phyloP scores from a whole-genome alignment of 164 flowering plant genomes.

The Buxus sempervirens region DNA sequence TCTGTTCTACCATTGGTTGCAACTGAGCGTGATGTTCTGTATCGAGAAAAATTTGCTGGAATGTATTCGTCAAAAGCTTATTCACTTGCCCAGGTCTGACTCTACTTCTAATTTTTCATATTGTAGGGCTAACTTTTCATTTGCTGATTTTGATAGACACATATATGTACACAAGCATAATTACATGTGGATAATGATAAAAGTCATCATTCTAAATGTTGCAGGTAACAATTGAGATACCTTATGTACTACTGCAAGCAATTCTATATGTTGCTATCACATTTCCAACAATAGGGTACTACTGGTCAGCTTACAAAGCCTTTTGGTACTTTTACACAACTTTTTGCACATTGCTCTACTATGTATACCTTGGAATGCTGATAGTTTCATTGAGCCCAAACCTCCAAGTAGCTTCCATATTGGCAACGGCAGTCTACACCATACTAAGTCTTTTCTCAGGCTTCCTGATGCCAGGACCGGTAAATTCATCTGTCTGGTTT shows the following conservation, averaged over 20 bases:
- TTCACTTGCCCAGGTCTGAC: conserved; percentile 42
- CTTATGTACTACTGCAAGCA: conserved; percentile 32
- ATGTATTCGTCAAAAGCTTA: conserved; percentile 51
- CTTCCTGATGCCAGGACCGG: conserved; percentile 47
- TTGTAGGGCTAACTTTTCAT: no score
- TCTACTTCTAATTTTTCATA: background rate
- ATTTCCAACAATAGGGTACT: conserved; percentile 37
- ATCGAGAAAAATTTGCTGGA: conserved; percentile 48
- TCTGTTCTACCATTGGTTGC: conserved; percentile 37
- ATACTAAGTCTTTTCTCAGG: conserved; percentile 46
- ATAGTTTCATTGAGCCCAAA: conserved; percentile 33
- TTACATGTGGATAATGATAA: background rate
- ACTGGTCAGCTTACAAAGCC: conserved; percentile 32
- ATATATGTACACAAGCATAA: no score
- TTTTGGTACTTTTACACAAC: conserved; percentile 36
- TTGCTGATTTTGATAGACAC: background rate
- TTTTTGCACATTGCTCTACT: conserved; percentile 34
- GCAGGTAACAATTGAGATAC: conserved; percentile 41
- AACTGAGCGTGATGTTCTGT: conserved; percentile 39
- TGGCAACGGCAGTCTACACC: conserved; percentile 33
- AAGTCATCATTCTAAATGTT: conserved; percentile 3
- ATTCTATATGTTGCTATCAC: conserved; percentile 29
- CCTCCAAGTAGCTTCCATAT: conserved; percentile 32
- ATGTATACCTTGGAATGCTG: conserved; percentile 39
- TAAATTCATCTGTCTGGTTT: conserved; percentile 12